Base-by-base conservation (phyloP, 805 yeast species). In the Saccharomycopsis microspora region DNA sequence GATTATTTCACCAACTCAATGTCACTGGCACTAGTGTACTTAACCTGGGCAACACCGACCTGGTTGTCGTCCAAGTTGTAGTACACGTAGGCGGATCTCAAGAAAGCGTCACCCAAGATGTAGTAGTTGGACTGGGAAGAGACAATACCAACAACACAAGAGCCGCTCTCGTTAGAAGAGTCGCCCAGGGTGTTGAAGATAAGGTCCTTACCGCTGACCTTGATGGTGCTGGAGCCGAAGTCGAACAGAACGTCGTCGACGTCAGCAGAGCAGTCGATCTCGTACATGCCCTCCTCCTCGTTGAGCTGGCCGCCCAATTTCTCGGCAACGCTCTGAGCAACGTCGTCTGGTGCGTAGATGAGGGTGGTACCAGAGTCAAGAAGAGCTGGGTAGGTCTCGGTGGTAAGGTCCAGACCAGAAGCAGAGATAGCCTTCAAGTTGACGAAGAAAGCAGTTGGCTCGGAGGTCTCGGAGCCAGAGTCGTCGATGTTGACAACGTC, bases 61-160 rank as follows among this genome's bases (percentile, higher is more conserved):
- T 74, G 69, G 42, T 63, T 64, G 56, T 72, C 72, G 33, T 78
- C 85, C 46, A 80, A 63, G 60, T 83, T 83, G 60, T 72, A 80
- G 6, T 80, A 85, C 31, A 77, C 69, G 59, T 80, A 82, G 1
- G 80, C 79, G 47, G 74, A 69, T 42, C 78, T 65, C 51, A 80
- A 64, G 54, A 78, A 70, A 49, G 71, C 67, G 58, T 78, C 82
- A 39, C 85, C 85, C 39, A 80, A 61, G 43, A 75, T 64, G 5
- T 70, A 48, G 35, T 39, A 36, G 19, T 48, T 45, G 5, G 32
- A n/a, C 27, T 37, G 30, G 19, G 41, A 33, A 30, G 29, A 31
- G 3, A 30, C 44, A 29, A 48, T 31, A 10, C 51, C 51, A 39
- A 48, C 32, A 6, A 44, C 32, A 30, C 48, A 48, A 8, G 28